Percentiles rank a stretch among this genome's conserved stretches.
Evolutionary conservation across 1,284 basidiomycete genomes (phyloP).

Genomic region (Ustilago bromivora): DNA sequence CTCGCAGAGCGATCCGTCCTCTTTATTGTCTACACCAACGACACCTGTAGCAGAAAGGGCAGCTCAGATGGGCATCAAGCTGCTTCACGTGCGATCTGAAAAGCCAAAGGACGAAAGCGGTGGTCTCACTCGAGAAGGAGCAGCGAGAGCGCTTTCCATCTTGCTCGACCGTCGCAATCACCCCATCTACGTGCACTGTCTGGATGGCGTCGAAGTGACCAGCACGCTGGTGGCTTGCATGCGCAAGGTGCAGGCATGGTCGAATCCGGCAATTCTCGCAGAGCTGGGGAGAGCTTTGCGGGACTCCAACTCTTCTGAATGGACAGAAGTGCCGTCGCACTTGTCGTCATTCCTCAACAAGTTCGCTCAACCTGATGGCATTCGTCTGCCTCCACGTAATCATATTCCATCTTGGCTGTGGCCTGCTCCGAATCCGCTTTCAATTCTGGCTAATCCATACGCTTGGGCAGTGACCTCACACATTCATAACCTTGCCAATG

Average conservation of each 20-base stretch:
- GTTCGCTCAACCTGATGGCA: conserved; percentile 63
- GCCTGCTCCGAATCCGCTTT: conserved; percentile 47
- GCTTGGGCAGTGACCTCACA: conserved; percentile 33
- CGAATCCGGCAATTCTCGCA: conserved; percentile 42
- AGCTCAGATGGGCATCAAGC: conserved; percentile 26
- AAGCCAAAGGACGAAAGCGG: conserved; percentile 67
- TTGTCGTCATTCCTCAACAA: conserved; percentile 59
- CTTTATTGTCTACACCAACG: background rate
- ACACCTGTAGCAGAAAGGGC: conserved; percentile 3
- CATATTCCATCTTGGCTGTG: conserved; percentile 60
- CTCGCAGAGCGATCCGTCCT: conserved; percentile 2
- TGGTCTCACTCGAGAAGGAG: conserved; percentile 61
- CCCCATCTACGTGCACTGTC: conserved; percentile 66
- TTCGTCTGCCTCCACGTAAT: conserved; percentile 53
- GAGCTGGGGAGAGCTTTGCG: conserved; percentile 60
- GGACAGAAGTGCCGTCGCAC: conserved; percentile 56
- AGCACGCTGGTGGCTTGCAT: conserved; percentile 63
- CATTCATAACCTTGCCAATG: conserved; percentile 1
- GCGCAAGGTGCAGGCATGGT: conserved; percentile 66
- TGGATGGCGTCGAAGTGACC: conserved; percentile 66
- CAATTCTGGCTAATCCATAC: conserved; percentile 38
- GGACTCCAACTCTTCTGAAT: conserved; percentile 53
- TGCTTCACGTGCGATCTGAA: conserved; percentile 63
- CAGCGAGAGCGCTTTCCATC: conserved; percentile 54
- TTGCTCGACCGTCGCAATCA: conserved; percentile 60